Base-by-base conservation (phyloP, 768 basidiomycete genomes). In the Neoboletus magnificus region DNA sequence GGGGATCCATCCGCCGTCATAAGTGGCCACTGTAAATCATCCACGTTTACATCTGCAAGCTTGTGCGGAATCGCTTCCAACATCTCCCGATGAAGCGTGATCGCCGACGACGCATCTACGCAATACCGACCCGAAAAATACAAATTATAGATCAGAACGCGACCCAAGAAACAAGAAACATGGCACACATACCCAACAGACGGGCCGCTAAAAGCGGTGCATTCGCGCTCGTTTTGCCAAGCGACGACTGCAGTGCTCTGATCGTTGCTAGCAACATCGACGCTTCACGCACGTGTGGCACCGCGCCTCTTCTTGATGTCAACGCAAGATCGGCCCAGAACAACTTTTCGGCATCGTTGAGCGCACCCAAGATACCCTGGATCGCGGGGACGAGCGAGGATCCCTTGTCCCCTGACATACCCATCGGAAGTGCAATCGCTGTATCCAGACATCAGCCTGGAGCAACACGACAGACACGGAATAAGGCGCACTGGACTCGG, bases 391-490 rank as follows among this genome's bases (percentile, higher is more conserved):
- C 72, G n/a, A 74, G 64, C 22, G 73, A 62, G 44, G 67, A 60
- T 2, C 64, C 69, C 54, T 74, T 72, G 52, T 77, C 76, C 30
- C 77, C 76, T 0, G 81, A 79, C 76, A 87, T 84, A 0, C 89
- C 86, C 83, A 91, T 85, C 0, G 92, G 91, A 53, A 93, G 78
- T 4, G 91, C 84, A 57, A 96, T 87, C 23, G 90, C 89, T 97
- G 59, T 33, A 20, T 54, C 45, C 6, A 64, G 55, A 48, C 11
- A 30, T 56, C n/a, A 72, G 33, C 15, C 33, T 9, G 3, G 7
- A 50, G 44, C 32, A 52, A 42, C 29, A 55, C 41, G 40, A 45
- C 46, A 22, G 35, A n/a, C 36, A 43, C 5, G 13, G 15, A 42
- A 32, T 25, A 11, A 55, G 35, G 74, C 91, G 35, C 63, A 96